Evolutionary conservation across 2,329 filamentous ascomycete genomes (phyloP), one percentile per base, ranked within the genome.

Genomic region (Beauveria caledonica): DNA sequence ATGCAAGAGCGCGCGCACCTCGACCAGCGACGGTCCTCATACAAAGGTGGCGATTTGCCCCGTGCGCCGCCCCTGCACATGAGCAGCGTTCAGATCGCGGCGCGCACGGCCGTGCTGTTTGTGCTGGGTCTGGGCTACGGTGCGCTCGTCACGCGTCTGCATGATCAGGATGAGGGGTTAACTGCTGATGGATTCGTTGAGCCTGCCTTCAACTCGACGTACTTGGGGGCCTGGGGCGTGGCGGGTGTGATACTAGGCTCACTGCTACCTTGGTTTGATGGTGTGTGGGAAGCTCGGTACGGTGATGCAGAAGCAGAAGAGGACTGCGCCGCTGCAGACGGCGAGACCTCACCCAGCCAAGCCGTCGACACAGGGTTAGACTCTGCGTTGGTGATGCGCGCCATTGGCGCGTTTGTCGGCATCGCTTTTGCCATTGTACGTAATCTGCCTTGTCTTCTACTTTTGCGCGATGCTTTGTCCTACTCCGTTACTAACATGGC

Each of bases 101-200:
- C 84, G 27, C 83, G 89, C 59, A 82, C 82, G 2, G 71, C 78
- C 1, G 75, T 94, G 3, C 80, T 97, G 10, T 94, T 94, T 68
- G 74, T 80, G 0, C 86, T 96, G 42, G 94, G 94, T 1, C 80
- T 93, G 58, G 83, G 87, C 17, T 97, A 96, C 72, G 93, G 93
- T 1, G 77, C 88, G 1, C 79, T 97, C 45, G 87, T 97, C 44
- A 86, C 88, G 21, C 86, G 90, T 69, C 77, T 97, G 49, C 91
- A 93, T 66, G 85, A 87, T 63, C 84, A 85, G 55, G 80, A 85
- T 64, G 79, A 81, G 50, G 77, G 91, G 53, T 81, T 83, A 0
- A 82, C 85, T 0, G 80, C 84, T 59, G 74, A 76, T 27, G 72
- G 71, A 7, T 70, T 78, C 19, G 72, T 78, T 72, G 70, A 73